Conservation (phyloP, 768 basidiomycete genomes). For the Rhodocollybia butyracea region DNA sequence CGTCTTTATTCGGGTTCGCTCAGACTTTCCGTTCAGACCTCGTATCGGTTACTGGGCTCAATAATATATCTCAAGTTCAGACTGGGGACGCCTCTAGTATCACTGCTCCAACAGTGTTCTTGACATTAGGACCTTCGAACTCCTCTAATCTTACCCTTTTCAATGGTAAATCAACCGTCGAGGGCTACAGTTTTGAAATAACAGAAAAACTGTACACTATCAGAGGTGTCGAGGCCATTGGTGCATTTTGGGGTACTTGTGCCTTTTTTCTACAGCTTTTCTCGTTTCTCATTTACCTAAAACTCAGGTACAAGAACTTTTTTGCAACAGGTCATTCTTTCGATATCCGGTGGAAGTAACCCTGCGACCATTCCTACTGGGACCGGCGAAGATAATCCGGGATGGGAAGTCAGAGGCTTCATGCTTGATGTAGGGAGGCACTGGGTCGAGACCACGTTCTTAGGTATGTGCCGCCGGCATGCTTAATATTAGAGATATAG, state of each 20-base stretch:
- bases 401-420: conserved; percentile 43
- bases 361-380: conserved; percentile 27
- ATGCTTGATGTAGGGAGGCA: conserved; percentile 47
- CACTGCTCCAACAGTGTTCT: conserved; percentile 21
- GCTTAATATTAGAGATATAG: too few relatives aligned
- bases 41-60: conserved; percentile 24
- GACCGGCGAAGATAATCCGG: conserved; percentile 33
- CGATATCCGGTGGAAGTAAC: conserved; percentile 15
- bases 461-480: conserved; percentile 26
- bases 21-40: conserved; percentile 34
- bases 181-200: conserved; percentile 36
- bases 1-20: conserved; percentile 32
- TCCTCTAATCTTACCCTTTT: conserved; percentile 26
- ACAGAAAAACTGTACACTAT: conserved; percentile 26
- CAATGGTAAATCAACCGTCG: conserved; percentile 32
- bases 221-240: conserved; percentile 29
- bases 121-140: conserved; percentile 24
- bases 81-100: background rate
- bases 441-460: conserved; percentile 37
- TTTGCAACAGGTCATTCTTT: conserved; percentile 35
- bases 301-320: conserved; percentile 29
- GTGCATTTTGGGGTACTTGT: conserved; percentile 37
- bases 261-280: background rate
- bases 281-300: background rate
- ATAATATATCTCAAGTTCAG: conserved; percentile 17